A percentile compares a stretch with the other conserved stretches of the same genome.
phyloP scores from a whole-genome alignment of 2,329 filamentous ascomycete genomes.

The Aspergillus aculeatus region DNA sequence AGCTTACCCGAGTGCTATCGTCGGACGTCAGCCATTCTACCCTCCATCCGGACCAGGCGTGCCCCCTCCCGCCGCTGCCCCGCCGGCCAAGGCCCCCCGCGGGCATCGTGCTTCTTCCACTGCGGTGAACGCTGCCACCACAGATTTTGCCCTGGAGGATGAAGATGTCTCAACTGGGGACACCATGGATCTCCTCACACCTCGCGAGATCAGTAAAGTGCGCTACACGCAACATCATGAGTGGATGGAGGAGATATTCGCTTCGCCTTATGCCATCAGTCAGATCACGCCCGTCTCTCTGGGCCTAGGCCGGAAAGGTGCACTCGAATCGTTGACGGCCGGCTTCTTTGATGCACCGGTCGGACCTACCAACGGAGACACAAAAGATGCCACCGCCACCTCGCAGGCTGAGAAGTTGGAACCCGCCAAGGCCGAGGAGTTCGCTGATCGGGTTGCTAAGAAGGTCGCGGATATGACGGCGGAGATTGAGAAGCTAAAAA shows the following conservation, averaged over 20 bases:
- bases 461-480: conserved; percentile 71
- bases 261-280: conserved; percentile 79
- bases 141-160: conserved; percentile 65
- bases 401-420: conserved; percentile 62
- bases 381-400: conserved; percentile 31
- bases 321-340: conserved; percentile 76
- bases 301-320: conserved; percentile 79
- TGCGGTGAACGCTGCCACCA: conserved; percentile 38
- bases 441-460: conserved; percentile 72
- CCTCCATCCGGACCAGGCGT: conserved; percentile 30
- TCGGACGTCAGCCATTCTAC: conserved; percentile 39
- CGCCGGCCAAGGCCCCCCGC: conserved; percentile 39
- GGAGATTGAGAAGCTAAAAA: conserved; percentile 83
- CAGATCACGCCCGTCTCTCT: conserved; percentile 87
- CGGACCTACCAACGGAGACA: conserved; percentile 28
- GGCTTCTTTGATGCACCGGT: conserved; percentile 72
- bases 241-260: conserved; percentile 98
- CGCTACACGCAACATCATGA: conserved; percentile 94
- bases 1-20: conserved; percentile 40
- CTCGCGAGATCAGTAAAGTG: conserved; percentile 80
- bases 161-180: conserved; percentile 87
- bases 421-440: conserved; percentile 75
- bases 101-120: conserved; percentile 45
- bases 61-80: conserved; percentile 24
- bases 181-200: conserved; percentile 83